Conservation (phyloP, 2,329 filamentous ascomycete species). For the Talaromyces funiculosus region DNA sequence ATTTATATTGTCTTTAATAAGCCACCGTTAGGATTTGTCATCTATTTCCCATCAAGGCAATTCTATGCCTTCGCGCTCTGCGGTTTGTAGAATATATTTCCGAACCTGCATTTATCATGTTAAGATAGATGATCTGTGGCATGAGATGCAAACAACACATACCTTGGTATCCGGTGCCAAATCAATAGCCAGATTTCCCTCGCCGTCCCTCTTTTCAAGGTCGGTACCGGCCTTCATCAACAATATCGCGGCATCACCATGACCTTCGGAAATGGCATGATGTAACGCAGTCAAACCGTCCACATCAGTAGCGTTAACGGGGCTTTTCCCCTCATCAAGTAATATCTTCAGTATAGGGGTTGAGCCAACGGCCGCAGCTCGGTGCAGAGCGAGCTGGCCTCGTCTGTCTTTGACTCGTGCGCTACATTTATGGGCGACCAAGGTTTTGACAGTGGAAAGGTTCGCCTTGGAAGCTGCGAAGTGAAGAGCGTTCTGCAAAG, state of each 20-base stretch:
- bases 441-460: constrained; percentile 68
- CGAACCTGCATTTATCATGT: constrained; percentile 50
- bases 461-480: constrained; percentile 89
- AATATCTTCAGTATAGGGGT: constrained; percentile 80
- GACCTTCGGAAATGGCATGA: constrained; percentile 58
- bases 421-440: constrained; percentile 72
- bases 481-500: constrained; percentile 70
- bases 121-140: not conserved
- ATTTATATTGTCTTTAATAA: constrained; percentile 1
- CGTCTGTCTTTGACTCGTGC: constrained; percentile 76
- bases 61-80: constrained; percentile 79
- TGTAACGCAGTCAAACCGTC: constrained; percentile 86
- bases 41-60: constrained; percentile 28
- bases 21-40: constrained; percentile 12
- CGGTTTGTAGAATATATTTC: constrained; percentile 69
- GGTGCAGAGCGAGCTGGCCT: constrained; percentile 85
- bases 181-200: constrained; percentile 68
- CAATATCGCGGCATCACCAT: constrained; percentile 74
- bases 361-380: constrained; percentile 83
- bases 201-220: constrained; percentile 65
- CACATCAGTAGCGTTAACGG: constrained; percentile 74
- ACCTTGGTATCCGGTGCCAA: constrained; percentile 83
- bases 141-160: constrained; percentile 23
- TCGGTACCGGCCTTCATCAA: constrained; percentile 83
- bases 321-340: constrained; percentile 66